These are phyloP conservation scores for Sporothrix humicola DNA, from an alignment of 2,329 filamentous ascomycete genomes.

Conservation along the genomic window DNA sequence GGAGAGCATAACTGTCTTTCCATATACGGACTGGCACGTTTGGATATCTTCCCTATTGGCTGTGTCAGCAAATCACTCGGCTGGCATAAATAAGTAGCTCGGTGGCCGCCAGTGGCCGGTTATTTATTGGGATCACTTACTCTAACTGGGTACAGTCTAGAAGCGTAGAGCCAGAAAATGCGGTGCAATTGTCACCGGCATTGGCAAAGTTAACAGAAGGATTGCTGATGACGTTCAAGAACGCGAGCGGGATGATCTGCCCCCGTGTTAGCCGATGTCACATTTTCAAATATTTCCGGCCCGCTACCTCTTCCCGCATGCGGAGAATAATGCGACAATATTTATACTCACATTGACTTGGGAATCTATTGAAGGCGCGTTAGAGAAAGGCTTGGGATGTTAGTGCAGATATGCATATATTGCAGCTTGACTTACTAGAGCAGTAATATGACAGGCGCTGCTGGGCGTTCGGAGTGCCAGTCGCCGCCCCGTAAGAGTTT, in stretches of 20 bases:
- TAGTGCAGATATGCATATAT: neutral
- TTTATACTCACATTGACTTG: constrained; percentile 52
- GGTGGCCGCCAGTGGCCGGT: neutral
- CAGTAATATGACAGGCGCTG: constrained; percentile 64
- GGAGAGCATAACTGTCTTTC: constrained; percentile 75
- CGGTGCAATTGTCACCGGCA: constrained; percentile 64
- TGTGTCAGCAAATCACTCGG: neutral
- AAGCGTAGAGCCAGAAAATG: constrained; percentile 62
- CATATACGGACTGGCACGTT: constrained; percentile 64
- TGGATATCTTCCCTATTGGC: constrained; percentile 54
- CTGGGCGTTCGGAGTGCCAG: constrained; percentile 56
- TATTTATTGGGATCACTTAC: constrained; percentile 52
- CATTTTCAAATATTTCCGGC: neutral
- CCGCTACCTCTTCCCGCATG: neutral
- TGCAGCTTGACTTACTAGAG: constrained; percentile 52
- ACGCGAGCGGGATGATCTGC: constrained; percentile 68
- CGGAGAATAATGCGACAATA: neutral
- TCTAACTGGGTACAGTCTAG: constrained; percentile 68
- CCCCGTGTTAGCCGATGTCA: neutral
- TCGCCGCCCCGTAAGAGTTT: constrained; percentile 61
- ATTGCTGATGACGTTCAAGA: constrained; percentile 63
- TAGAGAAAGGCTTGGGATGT: neutral
- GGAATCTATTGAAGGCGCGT: constrained; percentile 34
- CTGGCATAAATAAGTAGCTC: no score
- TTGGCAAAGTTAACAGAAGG: constrained; percentile 69